These are phyloP conservation scores for Vaccinium myrtillus DNA, from an alignment of 148 eudicot species.

Conservation along the genomic window DNA sequence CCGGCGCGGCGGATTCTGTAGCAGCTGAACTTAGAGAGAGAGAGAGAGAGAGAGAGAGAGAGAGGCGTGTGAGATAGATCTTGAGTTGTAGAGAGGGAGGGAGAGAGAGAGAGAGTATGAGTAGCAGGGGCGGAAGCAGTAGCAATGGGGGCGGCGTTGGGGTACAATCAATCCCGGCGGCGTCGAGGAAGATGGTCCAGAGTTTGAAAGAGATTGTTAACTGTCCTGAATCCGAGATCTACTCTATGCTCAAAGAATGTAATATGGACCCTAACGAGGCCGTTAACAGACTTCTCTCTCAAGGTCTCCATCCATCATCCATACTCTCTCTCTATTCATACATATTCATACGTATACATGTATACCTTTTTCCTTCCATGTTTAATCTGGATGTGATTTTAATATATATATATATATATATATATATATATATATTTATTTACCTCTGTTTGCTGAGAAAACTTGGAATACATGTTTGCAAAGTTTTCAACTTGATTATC, in stretches of 20 bases:
- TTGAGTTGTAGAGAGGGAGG: not conserved
- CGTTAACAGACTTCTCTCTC: conserved; percentile 77
- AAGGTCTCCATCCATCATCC: conserved; percentile 41
- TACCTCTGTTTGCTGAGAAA: not conserved
- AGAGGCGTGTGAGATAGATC: not conserved
- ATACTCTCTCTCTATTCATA: not conserved
- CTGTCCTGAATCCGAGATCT: conserved; percentile 86
- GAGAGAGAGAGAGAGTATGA: not conserved
- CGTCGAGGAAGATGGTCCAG: conserved; percentile 66
- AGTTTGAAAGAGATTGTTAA: conserved; percentile 85
- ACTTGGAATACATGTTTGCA: not conserved
- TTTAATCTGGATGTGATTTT: conserved; percentile 9
- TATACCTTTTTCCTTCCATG: not conserved
- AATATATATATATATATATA: too few species aligned
- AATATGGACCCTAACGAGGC: conserved; percentile 97
- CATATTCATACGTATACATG: not conserved
- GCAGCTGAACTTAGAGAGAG: conserved; percentile 9
- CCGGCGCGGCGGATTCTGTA: conserved; percentile 6
- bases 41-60: conserved; percentile 8
- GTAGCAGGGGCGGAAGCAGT: conserved; percentile 22
- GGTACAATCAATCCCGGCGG: conserved; percentile 51
- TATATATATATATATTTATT: not conserved
- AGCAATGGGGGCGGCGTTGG: conserved; percentile 31
- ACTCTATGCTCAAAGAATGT: conserved; percentile 80
- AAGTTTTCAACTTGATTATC: not conserved